A percentile compares a stretch with the other conserved stretches of the same genome.
phyloP scores from a whole-genome alignment of 768 basidiomycete species.

The Mycena metata region DNA sequence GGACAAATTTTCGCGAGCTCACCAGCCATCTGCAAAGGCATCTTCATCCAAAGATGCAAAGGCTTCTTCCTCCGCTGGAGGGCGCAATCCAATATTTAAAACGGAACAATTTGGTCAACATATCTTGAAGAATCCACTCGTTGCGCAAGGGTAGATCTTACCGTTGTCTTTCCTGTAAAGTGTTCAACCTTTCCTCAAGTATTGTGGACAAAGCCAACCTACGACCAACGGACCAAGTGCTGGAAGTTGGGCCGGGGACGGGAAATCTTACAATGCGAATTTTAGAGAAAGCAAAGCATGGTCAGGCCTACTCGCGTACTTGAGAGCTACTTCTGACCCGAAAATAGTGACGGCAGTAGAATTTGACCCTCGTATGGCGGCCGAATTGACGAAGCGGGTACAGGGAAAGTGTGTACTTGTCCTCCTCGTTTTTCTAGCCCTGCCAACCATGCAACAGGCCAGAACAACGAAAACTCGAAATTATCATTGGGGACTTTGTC shows the following conservation, averaged over 20 bases:
- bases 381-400: conserved; percentile 95
- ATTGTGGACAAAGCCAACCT: conserved; percentile 82
- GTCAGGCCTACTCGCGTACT: conserved; percentile 2
- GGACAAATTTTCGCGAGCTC: conserved; percentile 78
- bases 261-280: conserved; percentile 97
- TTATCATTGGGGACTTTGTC: conserved; percentile 97
- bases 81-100: conserved; percentile 92
- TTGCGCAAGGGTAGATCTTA: conserved; percentile 85
- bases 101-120: conserved; percentile 97
- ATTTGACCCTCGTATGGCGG: conserved; percentile 99
- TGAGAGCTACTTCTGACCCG: neutral
- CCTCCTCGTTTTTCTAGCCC: neutral
- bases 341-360: conserved; percentile 85
- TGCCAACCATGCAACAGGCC: conserved; percentile 66
- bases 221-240: conserved; percentile 49
- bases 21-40: conserved; percentile 71
- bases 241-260: conserved; percentile 83
- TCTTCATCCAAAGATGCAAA: conserved; percentile 53
- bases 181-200: conserved; percentile 14
- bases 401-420: conserved; percentile 90
- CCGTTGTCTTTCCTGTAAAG: neutral
- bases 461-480: conserved; percentile 94
- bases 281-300: conserved; percentile 91
- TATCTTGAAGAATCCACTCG: conserved; percentile 94
- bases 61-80: conserved; percentile 57